Conservation (phyloP, 2,329 filamentous ascomycete species). For the Aspergillus pseudoterreus region DNA sequence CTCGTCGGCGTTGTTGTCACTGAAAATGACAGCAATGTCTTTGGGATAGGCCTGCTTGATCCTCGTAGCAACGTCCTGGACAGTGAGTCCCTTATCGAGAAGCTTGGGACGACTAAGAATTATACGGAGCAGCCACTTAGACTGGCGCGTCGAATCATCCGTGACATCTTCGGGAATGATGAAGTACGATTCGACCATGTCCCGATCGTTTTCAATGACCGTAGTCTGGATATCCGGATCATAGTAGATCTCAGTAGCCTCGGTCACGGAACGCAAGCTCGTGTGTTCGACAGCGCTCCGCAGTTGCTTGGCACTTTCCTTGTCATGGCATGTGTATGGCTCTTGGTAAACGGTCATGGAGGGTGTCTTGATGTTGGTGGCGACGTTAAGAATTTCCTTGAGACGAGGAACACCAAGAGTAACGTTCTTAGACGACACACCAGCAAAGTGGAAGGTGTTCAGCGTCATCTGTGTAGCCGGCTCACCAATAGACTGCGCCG, state of each 20-base stretch:
- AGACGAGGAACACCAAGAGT: constrained; percentile 97
- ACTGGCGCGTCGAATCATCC: constrained; percentile 63
- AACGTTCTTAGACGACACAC: constrained; percentile 99
- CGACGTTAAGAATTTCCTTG: constrained; percentile 98
- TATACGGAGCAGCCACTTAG: constrained; percentile 92
- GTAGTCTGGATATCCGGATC: constrained; percentile 86
- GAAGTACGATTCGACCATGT: constrained; percentile 97
- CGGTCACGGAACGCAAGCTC: constrained; percentile 84
- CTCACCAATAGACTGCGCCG: constrained; percentile 97
- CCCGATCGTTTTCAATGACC: constrained; percentile 78
- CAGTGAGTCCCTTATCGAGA: constrained; percentile 82
- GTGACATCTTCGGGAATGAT: constrained; percentile 83
- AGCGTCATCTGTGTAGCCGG: constrained; percentile 99
- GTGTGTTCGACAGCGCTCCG: constrained; percentile 93
- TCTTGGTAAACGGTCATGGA: constrained; percentile 91
- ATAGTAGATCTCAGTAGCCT: constrained; percentile 94
- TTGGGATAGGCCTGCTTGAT: constrained; percentile 85
- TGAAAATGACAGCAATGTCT: constrained; percentile 90
- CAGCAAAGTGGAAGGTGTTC: constrained; percentile 99
- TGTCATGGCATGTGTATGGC: constrained; percentile 56
- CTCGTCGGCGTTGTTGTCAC: constrained; percentile 95
- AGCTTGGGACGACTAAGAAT: constrained; percentile 90
- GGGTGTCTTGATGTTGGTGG: constrained; percentile 96
- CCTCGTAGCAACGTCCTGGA: constrained; percentile 82
- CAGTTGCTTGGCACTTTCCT: constrained; percentile 78